phyloP scores from a whole-genome alignment of 192 early-diverging fungal genomes.

The Diversispora epigaea region DNA sequence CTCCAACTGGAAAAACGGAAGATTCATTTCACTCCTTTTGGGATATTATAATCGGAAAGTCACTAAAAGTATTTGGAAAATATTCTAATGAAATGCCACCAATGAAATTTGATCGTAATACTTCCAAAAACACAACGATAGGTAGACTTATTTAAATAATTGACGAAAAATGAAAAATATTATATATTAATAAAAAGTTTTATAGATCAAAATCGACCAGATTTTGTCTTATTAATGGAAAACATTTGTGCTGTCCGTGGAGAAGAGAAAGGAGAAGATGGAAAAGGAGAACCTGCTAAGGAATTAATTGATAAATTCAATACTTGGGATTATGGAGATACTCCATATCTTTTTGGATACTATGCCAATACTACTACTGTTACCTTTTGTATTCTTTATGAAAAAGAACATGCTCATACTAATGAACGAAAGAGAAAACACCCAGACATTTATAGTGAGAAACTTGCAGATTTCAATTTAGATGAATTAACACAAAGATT shows the following conservation, averaged over 20 bases:
- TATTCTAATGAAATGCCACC: conserved; percentile 12
- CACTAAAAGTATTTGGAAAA: conserved; percentile 9
- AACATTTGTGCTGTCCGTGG: neutral
- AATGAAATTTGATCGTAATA: neutral
- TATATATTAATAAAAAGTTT: neutral
- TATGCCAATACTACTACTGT: conserved; percentile 14
- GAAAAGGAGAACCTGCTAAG: conserved; percentile 11
- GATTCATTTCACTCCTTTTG: conserved; percentile 16
- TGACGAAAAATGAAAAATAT: neutral
- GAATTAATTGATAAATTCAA: conserved; percentile 23
- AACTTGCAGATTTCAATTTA: conserved; percentile 21
- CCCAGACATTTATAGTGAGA: conserved; percentile 9
- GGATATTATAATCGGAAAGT: conserved; percentile 10
- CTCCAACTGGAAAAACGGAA: conserved; percentile 1
- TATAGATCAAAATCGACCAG: neutral
- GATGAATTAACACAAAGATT: conserved; percentile 2
- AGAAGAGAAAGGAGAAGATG: conserved; percentile 9
- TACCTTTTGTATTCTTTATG: conserved; percentile 16
- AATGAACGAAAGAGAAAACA: neutral
- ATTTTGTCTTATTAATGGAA: neutral
- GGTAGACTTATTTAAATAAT: neutral
- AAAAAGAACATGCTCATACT: neutral
- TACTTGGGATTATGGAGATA: conserved; percentile 22
- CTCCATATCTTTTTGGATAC: conserved; percentile 25
- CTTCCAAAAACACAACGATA: too few relatives aligned